Conservation (phyloP, 2,329 filamentous ascomycete genomes). For the Penicillium sp. region DNA sequence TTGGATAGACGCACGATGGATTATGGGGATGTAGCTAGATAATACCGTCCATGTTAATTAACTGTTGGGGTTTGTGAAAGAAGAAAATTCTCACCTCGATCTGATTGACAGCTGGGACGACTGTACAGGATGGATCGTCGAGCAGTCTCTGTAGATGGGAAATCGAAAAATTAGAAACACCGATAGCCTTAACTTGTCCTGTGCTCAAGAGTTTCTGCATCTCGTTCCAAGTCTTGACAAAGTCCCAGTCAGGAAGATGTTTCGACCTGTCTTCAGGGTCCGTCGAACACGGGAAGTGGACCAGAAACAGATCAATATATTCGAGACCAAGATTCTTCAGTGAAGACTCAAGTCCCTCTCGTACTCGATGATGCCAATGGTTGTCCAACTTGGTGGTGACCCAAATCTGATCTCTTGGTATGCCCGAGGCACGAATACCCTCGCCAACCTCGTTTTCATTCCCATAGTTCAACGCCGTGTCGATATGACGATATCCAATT, state of each 20-base stretch:
- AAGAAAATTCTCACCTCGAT: conserved; percentile 63
- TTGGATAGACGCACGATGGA: not conserved
- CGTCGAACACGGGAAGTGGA: conserved; percentile 29
- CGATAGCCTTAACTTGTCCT: conserved; percentile 71
- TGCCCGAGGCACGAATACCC: conserved; percentile 36
- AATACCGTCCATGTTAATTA: conserved; percentile 71
- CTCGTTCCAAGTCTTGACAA: conserved; percentile 57
- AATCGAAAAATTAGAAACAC: conserved; percentile 79
- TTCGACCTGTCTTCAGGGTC: conserved; percentile 23
- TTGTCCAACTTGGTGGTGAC: conserved; percentile 40
- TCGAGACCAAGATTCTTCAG: conserved; percentile 34
- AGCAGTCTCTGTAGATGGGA: conserved; percentile 74
- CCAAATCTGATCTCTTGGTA: conserved; percentile 40
- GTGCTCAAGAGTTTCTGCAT: conserved; percentile 33
- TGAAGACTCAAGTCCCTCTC: conserved; percentile 32
- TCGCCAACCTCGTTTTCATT: conserved; percentile 50
- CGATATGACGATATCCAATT: conserved; percentile 59
- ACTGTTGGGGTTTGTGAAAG: conserved; percentile 69
- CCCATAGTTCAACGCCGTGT: conserved; percentile 50
- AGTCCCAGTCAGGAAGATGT: conserved; percentile 49
- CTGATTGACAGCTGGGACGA: conserved; percentile 73
- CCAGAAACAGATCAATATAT: conserved; percentile 38
- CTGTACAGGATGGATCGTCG: conserved; percentile 57
- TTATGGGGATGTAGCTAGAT: not conserved
- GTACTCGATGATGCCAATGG: conserved; percentile 35